Conservation (phyloP, 2,329 filamentous ascomycete species). For the Pyrenochaeta sp. region DNA sequence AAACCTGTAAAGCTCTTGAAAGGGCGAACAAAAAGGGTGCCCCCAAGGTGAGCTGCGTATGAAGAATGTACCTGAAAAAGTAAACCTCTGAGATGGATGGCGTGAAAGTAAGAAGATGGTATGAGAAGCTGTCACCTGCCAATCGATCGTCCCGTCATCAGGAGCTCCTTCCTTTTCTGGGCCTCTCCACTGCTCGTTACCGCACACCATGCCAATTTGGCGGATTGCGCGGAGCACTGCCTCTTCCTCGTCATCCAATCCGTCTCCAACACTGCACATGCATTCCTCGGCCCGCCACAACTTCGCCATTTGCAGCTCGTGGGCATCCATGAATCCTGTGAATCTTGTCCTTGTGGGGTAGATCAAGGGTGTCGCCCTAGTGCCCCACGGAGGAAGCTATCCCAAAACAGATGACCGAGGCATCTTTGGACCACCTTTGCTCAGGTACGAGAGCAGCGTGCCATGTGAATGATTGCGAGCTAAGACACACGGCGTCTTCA, state of each 20-base stretch:
- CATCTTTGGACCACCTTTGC: constrained; percentile 9
- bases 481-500: constrained; percentile 11
- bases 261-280: constrained; percentile 2
- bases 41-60: background rate
- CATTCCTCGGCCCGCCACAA: constrained; percentile 10
- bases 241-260: constrained; percentile 1
- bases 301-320: background rate
- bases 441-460: constrained; percentile 20
- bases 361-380: background rate
- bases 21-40: background rate
- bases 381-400: constrained; percentile 22
- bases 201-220: background rate
- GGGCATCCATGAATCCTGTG: background rate
- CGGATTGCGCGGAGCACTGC: background rate
- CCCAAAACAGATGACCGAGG: constrained; percentile 30
- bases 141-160: background rate
- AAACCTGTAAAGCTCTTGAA: too few species aligned
- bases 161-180: constrained; percentile 9
- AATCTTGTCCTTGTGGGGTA: background rate
- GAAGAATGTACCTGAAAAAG: too few species aligned
- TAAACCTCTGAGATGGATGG: background rate
- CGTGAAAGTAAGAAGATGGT: background rate
- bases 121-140: constrained; percentile 6
- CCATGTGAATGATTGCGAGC: constrained; percentile 25
- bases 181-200: background rate